Percentiles rank a stretch among this genome's conserved stretches.
phyloP scores from a whole-genome alignment of 768 basidiomycete genomes.

The Agaricus subrufescens region DNA sequence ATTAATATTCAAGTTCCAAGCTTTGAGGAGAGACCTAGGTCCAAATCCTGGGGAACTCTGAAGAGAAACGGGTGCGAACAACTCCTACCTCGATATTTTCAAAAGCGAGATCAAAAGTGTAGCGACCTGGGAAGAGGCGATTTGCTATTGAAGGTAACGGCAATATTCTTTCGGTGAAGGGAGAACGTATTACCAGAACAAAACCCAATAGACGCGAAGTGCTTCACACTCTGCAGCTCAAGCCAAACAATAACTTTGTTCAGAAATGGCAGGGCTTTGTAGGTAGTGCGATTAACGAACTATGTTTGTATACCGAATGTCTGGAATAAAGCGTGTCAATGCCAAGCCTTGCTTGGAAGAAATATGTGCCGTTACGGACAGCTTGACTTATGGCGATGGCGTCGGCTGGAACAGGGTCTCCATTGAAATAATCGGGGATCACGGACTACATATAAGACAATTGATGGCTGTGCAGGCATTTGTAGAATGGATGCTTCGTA shows the following conservation, averaged over 20 bases:
- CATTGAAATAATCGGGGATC: conserved; percentile 10
- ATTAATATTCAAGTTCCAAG: too few species aligned
- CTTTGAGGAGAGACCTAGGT: conserved; percentile 37
- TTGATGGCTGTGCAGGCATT: background rate
- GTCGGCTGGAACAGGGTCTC: conserved; percentile 5
- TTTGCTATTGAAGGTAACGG: background rate
- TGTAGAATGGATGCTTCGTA: conserved; percentile 7
- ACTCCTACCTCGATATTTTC: conserved; percentile 44
- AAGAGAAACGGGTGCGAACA: conserved; percentile 63
- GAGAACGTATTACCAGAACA: conserved; percentile 56
- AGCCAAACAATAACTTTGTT: conserved; percentile 55
- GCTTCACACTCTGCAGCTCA: conserved; percentile 52
- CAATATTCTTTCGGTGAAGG: background rate
- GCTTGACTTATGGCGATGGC: background rate
- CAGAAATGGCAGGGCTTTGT: conserved; percentile 39
- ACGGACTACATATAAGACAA: background rate
- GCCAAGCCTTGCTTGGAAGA: too few species aligned
- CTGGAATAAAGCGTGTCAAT: conserved; percentile 5
- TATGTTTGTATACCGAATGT: conserved; percentile 37
- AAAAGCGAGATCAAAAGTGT: conserved; percentile 59
- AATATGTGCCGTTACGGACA: background rate
- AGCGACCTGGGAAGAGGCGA: conserved; percentile 34
- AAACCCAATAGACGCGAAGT: conserved; percentile 59
- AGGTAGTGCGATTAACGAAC: conserved; percentile 36
- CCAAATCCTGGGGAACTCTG: conserved; percentile 52